phyloP scores from a whole-genome alignment of 176 grass and related monocot species.

The Phoenix roebelenii region DNA sequence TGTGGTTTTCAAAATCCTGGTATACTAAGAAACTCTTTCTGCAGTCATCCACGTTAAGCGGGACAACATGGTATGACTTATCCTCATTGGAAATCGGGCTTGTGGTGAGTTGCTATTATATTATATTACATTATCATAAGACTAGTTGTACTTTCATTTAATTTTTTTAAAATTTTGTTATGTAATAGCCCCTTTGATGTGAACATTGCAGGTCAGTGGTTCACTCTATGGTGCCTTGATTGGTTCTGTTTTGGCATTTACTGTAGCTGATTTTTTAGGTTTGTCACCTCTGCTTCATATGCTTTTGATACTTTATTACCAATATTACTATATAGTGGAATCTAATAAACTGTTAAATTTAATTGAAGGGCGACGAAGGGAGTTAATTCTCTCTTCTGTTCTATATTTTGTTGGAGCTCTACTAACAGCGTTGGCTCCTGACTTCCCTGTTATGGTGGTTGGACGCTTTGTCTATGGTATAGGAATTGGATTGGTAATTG shows the following conservation, averaged over 20 bases:
- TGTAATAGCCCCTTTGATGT: background rate
- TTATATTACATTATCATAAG: too few species aligned
- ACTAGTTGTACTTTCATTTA: background rate
- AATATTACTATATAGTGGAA: too few species aligned
- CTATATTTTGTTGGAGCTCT: conserved; percentile 75
- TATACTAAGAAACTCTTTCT: conserved; percentile 3
- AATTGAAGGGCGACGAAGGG: conserved; percentile 60
- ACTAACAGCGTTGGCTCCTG: conserved; percentile 61
- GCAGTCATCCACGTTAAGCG: conserved; percentile 69
- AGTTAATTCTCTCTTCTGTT: conserved; percentile 69
- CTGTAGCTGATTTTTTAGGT: conserved; percentile 72
- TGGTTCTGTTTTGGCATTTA: conserved; percentile 56
- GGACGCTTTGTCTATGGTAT: conserved; percentile 82
- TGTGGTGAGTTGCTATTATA: conserved; percentile 41
- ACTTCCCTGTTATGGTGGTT: conserved; percentile 63
- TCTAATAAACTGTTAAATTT: conserved; percentile 1
- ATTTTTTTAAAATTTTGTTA: conserved; percentile 1
- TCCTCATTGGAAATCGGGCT: conserved; percentile 82
- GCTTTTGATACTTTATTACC: too few species aligned
- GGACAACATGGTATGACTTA: conserved; percentile 66
- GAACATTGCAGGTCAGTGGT: conserved; percentile 64
- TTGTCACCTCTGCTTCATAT: background rate
- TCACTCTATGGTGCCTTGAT: conserved; percentile 95
- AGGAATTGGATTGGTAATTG: conserved; percentile 88
- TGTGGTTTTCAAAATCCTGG: background rate